Evolutionary conservation across 2,329 filamentous ascomycete genomes (phyloP), one percentile per base, ranked within the genome.

Genomic region (Diaporthe ilicicola): DNA sequence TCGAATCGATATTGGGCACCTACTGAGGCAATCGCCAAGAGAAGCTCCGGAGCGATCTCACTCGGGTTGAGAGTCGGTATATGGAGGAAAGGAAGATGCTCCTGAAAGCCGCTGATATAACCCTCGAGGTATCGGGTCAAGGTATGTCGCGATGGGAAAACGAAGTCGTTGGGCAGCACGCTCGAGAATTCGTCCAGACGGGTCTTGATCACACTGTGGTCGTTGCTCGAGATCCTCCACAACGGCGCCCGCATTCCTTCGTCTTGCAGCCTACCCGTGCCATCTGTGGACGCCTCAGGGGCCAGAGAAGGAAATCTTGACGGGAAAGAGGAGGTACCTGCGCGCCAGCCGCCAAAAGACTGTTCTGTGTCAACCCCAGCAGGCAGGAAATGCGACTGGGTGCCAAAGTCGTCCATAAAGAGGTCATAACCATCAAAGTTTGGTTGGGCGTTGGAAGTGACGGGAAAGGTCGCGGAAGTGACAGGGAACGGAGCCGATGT

Each of bases 61-160:
- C 87, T 87, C 0, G 90, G 86, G 1, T 85, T 84, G 56, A 93
- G 83, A 0, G 91, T 93, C 0, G 92, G 89, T 6, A 93, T 81
- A 77, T 94, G 92, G 34, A 94, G 82, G 72, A 93, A 89, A 0
- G 87, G 88, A 50, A 89, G 82, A 72, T 89, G 86, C 32, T 87
- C 84, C 70, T 89, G 79, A 70, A 93, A 93, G 0, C 91, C 91
- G 70, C 86, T 88, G 67, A 93, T 87, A 75, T 93, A 94, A 1
- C 91, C 91, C 71, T 92, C 90, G 39, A 93, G 80, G 73, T 93
- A 93, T 42, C 92, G 83, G 3, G 89, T 90, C 34, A 93, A 78
- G 0, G 92, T 92, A 74, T 93, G 87, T 3, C 91, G 87, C 5
- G 91, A 93, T 1, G 92, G 91, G 62, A 93, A 88, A 3, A 89